A percentile compares a stretch with the other conserved stretches of the same genome.
phyloP scores from a whole-genome alignment of 2,329 filamentous ascomycete species.

The Fusarium sp. region DNA sequence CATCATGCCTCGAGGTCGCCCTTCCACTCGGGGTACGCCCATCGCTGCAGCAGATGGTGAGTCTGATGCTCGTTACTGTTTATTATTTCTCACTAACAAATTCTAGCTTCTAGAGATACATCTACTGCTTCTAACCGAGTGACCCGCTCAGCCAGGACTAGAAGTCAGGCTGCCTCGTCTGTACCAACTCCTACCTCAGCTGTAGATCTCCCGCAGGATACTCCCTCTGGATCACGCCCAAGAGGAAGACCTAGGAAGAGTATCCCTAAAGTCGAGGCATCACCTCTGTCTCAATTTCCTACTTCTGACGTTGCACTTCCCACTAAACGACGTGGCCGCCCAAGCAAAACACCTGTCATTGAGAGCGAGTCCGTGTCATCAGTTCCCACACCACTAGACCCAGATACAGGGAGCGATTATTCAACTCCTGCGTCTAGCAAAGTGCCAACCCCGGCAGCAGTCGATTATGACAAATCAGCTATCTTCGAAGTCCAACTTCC shows the following conservation, averaged over 20 bases:
- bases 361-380: slow-evolving; percentile 47
- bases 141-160: slow-evolving; percentile 41
- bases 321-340: slow-evolving; percentile 28
- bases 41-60: slow-evolving; percentile 33
- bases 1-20: slow-evolving; percentile 46
- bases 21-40: slow-evolving; percentile 31
- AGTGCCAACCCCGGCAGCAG: slow-evolving; percentile 47
- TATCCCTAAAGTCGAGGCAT: slow-evolving; percentile 1
- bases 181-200: neutral
- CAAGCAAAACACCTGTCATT: slow-evolving; percentile 24
- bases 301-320: neutral
- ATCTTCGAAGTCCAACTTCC: slow-evolving; percentile 46
- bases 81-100: slow-evolving; percentile 5
- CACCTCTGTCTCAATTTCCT: neutral
- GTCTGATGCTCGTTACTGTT: neutral
- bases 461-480: slow-evolving; percentile 32
- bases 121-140: slow-evolving; percentile 33
- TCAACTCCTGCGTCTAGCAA: slow-evolving; percentile 52
- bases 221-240: neutral
- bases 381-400: slow-evolving; percentile 43
- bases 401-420: slow-evolving; percentile 46
- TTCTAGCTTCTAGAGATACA: slow-evolving; percentile 28
- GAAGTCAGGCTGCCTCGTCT: slow-evolving; percentile 18
- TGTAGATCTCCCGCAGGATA: neutral
- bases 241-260: slow-evolving; percentile 42